phyloP scores from a whole-genome alignment of 2,329 filamentous ascomycete genomes.

The Diplodia corticola region DNA sequence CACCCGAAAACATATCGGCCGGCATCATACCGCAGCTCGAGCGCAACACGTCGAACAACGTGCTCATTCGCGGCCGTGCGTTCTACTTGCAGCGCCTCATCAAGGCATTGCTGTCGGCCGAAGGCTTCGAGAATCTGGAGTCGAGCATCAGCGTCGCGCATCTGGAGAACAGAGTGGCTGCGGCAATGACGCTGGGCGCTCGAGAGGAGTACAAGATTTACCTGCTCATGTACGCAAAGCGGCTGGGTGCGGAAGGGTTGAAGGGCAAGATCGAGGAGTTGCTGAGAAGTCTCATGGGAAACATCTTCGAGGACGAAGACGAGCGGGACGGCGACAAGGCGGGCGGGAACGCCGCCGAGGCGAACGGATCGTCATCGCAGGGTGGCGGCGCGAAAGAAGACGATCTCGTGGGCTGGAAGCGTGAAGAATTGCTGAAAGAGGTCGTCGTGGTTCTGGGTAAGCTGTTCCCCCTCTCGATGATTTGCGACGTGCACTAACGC shows the following conservation, averaged over 20 bases:
- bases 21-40: constrained; percentile 93
- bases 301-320: constrained; percentile 58
- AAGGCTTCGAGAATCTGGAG: constrained; percentile 91
- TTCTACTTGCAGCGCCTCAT: constrained; percentile 90
- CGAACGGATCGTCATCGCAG: constrained; percentile 35
- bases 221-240: constrained; percentile 97
- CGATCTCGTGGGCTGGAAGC: constrained; percentile 86
- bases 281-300: constrained; percentile 76
- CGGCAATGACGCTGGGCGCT: constrained; percentile 78
- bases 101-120: constrained; percentile 81
- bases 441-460: constrained; percentile 90
- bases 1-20: constrained; percentile 69
- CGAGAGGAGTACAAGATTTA: constrained; percentile 93
- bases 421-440: constrained; percentile 82
- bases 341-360: background rate
- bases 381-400: no score
- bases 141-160: constrained; percentile 90
- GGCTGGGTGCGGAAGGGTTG: constrained; percentile 85
- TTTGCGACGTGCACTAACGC: constrained; percentile 35
- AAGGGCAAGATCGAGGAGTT: constrained; percentile 91
- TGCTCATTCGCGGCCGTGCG: constrained; percentile 84
- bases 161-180: constrained; percentile 90
- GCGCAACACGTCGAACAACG: constrained; percentile 90
- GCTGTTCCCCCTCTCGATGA: constrained; percentile 35
- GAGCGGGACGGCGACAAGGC: constrained; percentile 47